A percentile compares a stretch with the other conserved stretches of the same genome.
Conservation (phyloP, 2,329 filamentous ascomycete genomes). For the Colletotrichum sublineola region DNA sequence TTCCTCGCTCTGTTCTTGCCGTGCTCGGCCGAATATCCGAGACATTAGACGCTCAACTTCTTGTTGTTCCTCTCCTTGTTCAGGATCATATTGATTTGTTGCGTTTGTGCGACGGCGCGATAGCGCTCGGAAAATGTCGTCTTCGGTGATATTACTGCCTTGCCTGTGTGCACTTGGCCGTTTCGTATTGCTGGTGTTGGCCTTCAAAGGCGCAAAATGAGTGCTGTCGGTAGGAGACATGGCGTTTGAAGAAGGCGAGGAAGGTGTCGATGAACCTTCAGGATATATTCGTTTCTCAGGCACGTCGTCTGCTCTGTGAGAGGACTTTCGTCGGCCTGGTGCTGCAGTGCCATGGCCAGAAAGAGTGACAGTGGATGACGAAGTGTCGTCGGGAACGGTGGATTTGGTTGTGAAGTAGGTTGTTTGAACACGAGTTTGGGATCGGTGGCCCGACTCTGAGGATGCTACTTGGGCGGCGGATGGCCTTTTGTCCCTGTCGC, state of each 20-base stretch:
- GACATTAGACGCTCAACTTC: constrained; percentile 75
- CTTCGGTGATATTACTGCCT: constrained; percentile 56
- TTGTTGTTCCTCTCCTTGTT: constrained; percentile 54
- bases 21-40: constrained; percentile 76
- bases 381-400: constrained; percentile 2
- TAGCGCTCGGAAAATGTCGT: constrained; percentile 64
- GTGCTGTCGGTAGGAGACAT: constrained; percentile 25
- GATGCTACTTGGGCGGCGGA: background rate
- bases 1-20: constrained; percentile 76
- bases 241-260: constrained; percentile 20
- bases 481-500: background rate
- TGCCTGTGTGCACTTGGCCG: constrained; percentile 45
- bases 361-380: constrained; percentile 26
- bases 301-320: background rate
- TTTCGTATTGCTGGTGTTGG: constrained; percentile 40
- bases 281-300: background rate
- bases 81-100: constrained; percentile 52
- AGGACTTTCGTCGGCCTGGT: background rate
- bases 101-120: constrained; percentile 62
- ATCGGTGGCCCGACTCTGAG: background rate
- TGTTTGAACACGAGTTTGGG: background rate
- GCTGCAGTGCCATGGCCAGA: background rate
- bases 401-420: constrained; percentile 4
- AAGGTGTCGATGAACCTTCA: constrained; percentile 13
- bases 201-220: constrained; percentile 49